Evolutionary conservation across 2,329 filamentous ascomycete species (phyloP).

Genomic region (Hypoxylon sp.): DNA sequence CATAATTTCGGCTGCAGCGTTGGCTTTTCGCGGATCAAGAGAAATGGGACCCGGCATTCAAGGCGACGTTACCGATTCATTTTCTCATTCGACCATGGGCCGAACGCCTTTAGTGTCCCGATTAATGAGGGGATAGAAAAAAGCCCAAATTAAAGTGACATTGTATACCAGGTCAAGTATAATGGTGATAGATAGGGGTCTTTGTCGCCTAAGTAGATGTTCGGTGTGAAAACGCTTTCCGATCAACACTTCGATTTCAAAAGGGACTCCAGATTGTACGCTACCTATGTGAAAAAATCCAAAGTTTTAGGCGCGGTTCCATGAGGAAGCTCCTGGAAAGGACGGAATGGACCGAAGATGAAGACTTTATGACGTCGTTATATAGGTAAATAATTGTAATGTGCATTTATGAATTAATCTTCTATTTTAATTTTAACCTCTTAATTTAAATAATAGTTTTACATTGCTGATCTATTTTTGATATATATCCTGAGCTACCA

Average conservation of each 20-base stretch:
- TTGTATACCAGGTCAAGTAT: not conserved
- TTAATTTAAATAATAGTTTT: no score
- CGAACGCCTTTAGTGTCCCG: no score
- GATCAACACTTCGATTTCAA: conserved; percentile 25
- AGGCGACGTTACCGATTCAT: no score
- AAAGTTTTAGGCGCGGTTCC: conserved; percentile 38
- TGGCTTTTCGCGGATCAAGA: no score
- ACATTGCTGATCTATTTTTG: no score
- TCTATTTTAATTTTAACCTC: no score
- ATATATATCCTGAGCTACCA: no score
- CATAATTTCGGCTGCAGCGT: conserved; percentile 3
- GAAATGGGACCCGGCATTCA: no score
- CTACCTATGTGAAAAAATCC: conserved; percentile 37
- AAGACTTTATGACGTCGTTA: not conserved
- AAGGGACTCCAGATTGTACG: conserved; percentile 28
- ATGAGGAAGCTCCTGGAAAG: conserved; percentile 64
- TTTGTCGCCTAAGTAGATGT: conserved; percentile 40
- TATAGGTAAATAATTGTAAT: not conserved
- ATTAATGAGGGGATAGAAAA: no score
- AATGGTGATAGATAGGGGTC: conserved; percentile 26
- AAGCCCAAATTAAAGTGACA: no score
- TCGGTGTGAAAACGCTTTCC: conserved; percentile 31
- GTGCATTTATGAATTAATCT: no score
- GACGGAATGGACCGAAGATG: not conserved
- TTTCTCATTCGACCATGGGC: no score